Percentiles rank a stretch among this genome's conserved stretches.
These are phyloP conservation scores for Yamadazyma triangularis DNA, from an alignment of 1,139 yeast genomes.

Conservation along the genomic window DNA sequence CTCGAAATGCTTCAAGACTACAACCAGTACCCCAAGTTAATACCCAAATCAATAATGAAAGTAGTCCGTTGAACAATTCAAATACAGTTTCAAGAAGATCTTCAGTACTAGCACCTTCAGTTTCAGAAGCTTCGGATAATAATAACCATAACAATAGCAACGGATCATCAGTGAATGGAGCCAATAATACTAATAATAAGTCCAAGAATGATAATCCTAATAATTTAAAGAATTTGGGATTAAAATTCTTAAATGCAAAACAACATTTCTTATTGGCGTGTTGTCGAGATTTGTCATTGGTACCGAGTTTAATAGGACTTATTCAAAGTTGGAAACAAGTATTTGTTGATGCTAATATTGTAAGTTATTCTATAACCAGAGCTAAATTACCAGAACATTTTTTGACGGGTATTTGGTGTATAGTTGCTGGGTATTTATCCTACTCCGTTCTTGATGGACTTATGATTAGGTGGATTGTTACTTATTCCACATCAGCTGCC, in stretches of 20 bases:
- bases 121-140: slow-evolving; percentile 3
- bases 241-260: slow-evolving; percentile 64
- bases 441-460: slow-evolving; percentile 84
- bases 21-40: slow-evolving; percentile 2
- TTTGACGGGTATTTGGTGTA: slow-evolving; percentile 73
- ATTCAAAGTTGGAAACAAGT: slow-evolving; percentile 49
- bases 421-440: slow-evolving; percentile 80
- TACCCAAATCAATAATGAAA: slow-evolving; percentile 1
- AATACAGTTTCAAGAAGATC: slow-evolving; percentile 12
- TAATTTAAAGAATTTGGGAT: slow-evolving; percentile 51
- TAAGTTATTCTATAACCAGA: slow-evolving; percentile 25
- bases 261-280: slow-evolving; percentile 73
- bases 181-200: background rate
- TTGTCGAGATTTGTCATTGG: slow-evolving; percentile 67
- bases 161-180: background rate
- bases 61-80: slow-evolving; percentile 7
- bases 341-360: slow-evolving; percentile 20
- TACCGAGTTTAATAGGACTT: slow-evolving; percentile 60
- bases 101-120: slow-evolving; percentile 12
- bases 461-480: slow-evolving; percentile 91
- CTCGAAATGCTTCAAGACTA: background rate
- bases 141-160: slow-evolving; percentile 1
- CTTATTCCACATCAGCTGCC: slow-evolving; percentile 84
- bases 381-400: slow-evolving; percentile 69
- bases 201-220: slow-evolving; percentile 5